Base-by-base conservation (phyloP, 2,329 filamentous ascomycete species). In the Aspergillus brasiliensis region DNA sequence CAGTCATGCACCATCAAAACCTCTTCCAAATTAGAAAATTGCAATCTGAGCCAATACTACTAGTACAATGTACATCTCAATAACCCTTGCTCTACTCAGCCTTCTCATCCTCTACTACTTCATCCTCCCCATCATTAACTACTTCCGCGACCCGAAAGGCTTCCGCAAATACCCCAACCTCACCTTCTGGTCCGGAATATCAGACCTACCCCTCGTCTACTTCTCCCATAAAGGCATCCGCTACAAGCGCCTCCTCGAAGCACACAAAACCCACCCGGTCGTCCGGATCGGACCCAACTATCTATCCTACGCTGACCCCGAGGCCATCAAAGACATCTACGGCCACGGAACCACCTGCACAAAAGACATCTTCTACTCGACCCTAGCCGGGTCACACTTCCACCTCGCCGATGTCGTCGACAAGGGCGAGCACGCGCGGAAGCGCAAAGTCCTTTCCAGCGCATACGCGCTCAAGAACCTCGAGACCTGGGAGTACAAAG, bases 401-500 rank as follows among this genome's bases (percentile, higher is more conserved):
- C 71, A 77, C 58, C 68, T 78, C 0, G 72, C 71, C 13, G 77
- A 78, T 66, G 76, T 77, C 2, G 65, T 76, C 5, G 74, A 78
- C 59, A 77, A 76, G 60, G 56, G 63, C 3, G 73, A 77, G 1
- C 77, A 80, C 58, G 68, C 70, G 0, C 69, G 73, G 0, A 79
- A 79, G 61, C 66, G 77, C 8, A 78, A 77, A 60, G 66, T 75
- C 0, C 58, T 79, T 2, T 73, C 77, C 0, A 69, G 67, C 15
- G 77, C 75, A 1, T 79, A 76, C 60, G 75, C 77, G 1, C 51
- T 76, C 10, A 78, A 78, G 65, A 77, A 78, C 34, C 67, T 79
- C 0, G 75, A 78, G 42, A 65, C 69, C 3, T 78, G 75, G 76
- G 77, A 78, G 57, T 73, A 71, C 64, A 78, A 78, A 51, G 75